Conservation (phyloP, 2,329 filamentous ascomycete species). For the Arthrobotrys megalospora region DNA sequence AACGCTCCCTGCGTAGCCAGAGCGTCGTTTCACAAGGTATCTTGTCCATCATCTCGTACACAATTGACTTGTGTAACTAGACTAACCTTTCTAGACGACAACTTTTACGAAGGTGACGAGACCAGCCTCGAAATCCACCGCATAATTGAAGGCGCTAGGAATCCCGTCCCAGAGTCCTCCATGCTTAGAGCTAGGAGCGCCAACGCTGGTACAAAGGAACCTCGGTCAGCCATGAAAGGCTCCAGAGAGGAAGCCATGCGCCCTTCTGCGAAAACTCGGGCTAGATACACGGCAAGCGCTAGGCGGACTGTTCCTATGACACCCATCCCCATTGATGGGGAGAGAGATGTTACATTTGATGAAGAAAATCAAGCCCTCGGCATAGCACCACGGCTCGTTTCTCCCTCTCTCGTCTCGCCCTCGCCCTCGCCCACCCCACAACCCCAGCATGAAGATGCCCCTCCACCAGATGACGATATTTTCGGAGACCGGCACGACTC, state of each 20-base stretch:
- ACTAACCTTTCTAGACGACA: constrained; percentile 44
- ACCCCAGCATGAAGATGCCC: constrained; percentile 3
- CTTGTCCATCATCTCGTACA: neutral
- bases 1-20: constrained; percentile 54
- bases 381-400: constrained; percentile 33
- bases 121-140: constrained; percentile 58
- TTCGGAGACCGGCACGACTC: constrained; percentile 36
- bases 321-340: constrained; percentile 37
- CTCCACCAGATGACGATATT: neutral
- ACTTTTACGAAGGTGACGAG: constrained; percentile 55
- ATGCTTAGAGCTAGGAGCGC: constrained; percentile 48
- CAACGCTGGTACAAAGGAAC: constrained; percentile 50
- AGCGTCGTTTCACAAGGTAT: constrained; percentile 52
- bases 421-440: constrained; percentile 41
- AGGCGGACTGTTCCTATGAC: constrained; percentile 41
- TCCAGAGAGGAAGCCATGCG: constrained; percentile 52
- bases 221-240: constrained; percentile 56
- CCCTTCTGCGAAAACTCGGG: constrained; percentile 56
- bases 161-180: constrained; percentile 45
- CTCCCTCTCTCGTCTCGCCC: constrained; percentile 40
- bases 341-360: constrained; percentile 50
- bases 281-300: constrained; percentile 28
- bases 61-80: neutral
- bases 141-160: constrained; percentile 51
- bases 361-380: constrained; percentile 57